phyloP scores from a whole-genome alignment of 345 rosid species.

The Citrus unshiu region DNA sequence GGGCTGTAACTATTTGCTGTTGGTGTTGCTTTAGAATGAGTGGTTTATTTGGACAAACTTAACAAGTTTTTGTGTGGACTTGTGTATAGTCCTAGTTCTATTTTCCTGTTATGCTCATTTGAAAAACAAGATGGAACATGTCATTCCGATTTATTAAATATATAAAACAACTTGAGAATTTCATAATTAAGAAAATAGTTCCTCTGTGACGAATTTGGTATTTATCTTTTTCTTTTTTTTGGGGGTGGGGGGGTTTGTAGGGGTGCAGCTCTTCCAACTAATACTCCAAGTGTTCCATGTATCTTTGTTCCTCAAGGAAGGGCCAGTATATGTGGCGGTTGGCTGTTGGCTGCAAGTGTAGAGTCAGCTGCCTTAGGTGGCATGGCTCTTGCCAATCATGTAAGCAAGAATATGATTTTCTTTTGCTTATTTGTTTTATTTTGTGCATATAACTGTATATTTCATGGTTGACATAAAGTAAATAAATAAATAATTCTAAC shows the following conservation, averaged over 20 bases:
- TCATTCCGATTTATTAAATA: neutral
- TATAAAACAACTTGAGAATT: neutral
- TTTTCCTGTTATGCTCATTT: neutral
- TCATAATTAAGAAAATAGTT: neutral
- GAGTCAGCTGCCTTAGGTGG: conserved; percentile 93
- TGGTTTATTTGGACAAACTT: neutral
- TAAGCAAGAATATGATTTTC: conserved; percentile 20
- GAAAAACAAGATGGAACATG: neutral
- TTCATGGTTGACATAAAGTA: neutral
- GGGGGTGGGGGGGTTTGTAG: conserved; percentile 21
- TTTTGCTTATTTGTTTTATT: neutral
- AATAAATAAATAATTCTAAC: neutral
- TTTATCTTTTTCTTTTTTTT: neutral
- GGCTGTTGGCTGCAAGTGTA: conserved; percentile 79
- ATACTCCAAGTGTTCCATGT: conserved; percentile 64
- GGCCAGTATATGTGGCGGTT: conserved; percentile 93
- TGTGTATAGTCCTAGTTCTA: neutral
- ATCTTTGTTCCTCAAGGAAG: conserved; percentile 84
- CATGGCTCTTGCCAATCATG: conserved; percentile 76
- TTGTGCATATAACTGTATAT: neutral
- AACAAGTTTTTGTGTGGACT: neutral
- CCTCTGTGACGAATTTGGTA: neutral
- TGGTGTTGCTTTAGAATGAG: neutral
- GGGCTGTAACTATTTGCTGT: neutral
- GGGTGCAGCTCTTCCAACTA: conserved; percentile 94